Evolutionary conservation across 1,284 basidiomycete genomes (phyloP).

Genomic region (Violaceomyces palustris): DNA sequence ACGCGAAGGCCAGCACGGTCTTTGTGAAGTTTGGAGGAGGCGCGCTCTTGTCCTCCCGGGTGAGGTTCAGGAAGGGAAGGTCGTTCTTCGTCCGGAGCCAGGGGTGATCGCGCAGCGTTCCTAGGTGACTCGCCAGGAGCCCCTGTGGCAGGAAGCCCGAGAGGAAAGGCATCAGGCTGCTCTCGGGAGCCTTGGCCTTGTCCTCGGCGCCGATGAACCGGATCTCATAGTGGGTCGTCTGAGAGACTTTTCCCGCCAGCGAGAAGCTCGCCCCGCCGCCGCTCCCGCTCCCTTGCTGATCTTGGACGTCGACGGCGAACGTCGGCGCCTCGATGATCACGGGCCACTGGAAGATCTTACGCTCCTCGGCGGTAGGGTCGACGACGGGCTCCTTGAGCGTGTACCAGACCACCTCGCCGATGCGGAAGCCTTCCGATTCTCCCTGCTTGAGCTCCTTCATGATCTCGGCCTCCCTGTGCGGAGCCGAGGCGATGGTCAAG

Average conservation of each 20-base stretch:
- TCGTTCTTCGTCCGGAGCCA: slow-evolving; percentile 16
- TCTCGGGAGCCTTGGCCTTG: slow-evolving; percentile 12
- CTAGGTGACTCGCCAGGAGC: slow-evolving; percentile 9
- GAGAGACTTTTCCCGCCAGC: no score
- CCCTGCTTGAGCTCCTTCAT: slow-evolving; percentile 16
- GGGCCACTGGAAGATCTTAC: slow-evolving; percentile 20
- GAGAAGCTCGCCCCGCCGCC: no score
- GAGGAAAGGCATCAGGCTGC: slow-evolving; percentile 15
- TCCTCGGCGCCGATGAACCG: slow-evolving; percentile 25
- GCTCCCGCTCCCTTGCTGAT: no score
- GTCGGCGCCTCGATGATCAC: slow-evolving; percentile 16
- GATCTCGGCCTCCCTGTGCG: slow-evolving; percentile 19
- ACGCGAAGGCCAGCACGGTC: slow-evolving; percentile 10
- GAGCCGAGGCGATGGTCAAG: slow-evolving; percentile 14
- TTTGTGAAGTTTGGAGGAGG: slow-evolving; percentile 5
- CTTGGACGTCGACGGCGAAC: slow-evolving; percentile 2
- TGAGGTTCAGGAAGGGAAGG: slow-evolving; percentile 11
- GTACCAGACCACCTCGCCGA: slow-evolving; percentile 30
- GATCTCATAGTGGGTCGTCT: no score
- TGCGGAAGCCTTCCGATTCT: slow-evolving; percentile 27
- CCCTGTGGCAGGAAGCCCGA: slow-evolving; percentile 7
- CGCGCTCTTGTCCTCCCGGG: slow-evolving; percentile 4
- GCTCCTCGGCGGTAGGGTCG: slow-evolving; percentile 2
- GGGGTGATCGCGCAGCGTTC: slow-evolving; percentile 11
- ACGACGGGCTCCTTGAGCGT: slow-evolving; percentile 17